These are phyloP conservation scores for Penicillium aurantiogriseum DNA, from an alignment of 2,329 filamentous ascomycete genomes.

Conservation along the genomic window DNA sequence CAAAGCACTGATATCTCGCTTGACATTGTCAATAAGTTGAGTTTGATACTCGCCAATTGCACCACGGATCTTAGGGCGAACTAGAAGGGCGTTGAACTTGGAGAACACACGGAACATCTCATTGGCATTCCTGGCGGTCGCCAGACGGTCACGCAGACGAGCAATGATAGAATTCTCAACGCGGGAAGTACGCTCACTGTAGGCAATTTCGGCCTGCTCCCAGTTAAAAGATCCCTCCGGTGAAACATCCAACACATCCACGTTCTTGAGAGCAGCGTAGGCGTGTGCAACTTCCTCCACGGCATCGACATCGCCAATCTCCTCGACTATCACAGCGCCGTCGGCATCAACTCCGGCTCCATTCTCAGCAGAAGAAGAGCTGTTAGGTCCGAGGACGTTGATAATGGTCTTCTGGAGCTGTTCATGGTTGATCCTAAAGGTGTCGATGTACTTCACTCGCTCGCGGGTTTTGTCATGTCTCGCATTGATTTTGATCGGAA, in stretches of 20 bases:
- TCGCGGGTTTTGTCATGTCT: conserved; percentile 87
- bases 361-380: conserved; percentile 54
- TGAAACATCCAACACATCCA: conserved; percentile 91
- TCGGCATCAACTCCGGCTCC: conserved; percentile 47
- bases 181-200: conserved; percentile 94
- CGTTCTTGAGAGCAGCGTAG: conserved; percentile 89
- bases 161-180: conserved; percentile 99
- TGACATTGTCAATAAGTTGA: conserved; percentile 96
- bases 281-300: conserved; percentile 94
- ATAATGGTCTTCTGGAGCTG: conserved; percentile 95
- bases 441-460: conserved; percentile 86
- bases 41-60: conserved; percentile 98
- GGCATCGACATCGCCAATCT: conserved; percentile 95
- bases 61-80: conserved; percentile 96
- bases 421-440: conserved; percentile 95
- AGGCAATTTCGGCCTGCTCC: conserved; percentile 90
- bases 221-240: conserved; percentile 85
- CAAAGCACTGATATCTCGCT: conserved; percentile 86
- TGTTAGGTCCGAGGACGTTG: conserved; percentile 84
- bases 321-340: conserved; percentile 74
- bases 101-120: conserved; percentile 99
- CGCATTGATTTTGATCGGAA: conserved; percentile 92
- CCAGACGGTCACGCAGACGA: conserved; percentile 82
- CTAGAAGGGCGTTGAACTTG: conserved; percentile 98
- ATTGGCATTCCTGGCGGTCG: conserved; percentile 93